Evolutionary conservation across 371 early-diverging fungal species (phyloP).

Genomic region (Chytridium lagenaria): DNA sequence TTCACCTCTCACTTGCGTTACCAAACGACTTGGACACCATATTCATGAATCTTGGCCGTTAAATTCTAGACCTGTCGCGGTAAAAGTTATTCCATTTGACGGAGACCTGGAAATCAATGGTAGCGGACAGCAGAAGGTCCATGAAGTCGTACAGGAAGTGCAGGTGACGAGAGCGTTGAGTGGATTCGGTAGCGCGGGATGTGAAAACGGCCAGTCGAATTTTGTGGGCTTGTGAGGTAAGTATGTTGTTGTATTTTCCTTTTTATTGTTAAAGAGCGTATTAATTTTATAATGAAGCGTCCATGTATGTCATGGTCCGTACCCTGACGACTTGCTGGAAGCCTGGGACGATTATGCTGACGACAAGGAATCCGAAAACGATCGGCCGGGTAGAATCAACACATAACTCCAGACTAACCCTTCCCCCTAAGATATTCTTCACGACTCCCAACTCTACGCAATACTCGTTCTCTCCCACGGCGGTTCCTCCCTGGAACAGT

Average conservation of each 20-base stretch:
- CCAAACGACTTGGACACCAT: not conserved
- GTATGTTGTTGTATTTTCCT: not conserved
- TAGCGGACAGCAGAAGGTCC: slow-evolving; percentile 19
- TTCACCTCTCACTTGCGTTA: slow-evolving; percentile 3
- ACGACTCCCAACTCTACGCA: slow-evolving; percentile 67
- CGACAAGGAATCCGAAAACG: slow-evolving; percentile 69
- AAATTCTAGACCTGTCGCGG: slow-evolving; percentile 22
- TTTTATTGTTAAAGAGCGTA: not conserved
- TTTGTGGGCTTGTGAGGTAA: slow-evolving; percentile 18
- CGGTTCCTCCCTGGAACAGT: slow-evolving; percentile 70
- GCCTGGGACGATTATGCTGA: slow-evolving; percentile 73
- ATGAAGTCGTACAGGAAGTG: slow-evolving; percentile 40
- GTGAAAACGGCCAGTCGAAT: not conserved
- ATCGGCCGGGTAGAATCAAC: slow-evolving; percentile 56
- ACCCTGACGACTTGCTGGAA: slow-evolving; percentile 63
- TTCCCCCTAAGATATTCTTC: slow-evolving; percentile 50
- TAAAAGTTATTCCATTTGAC: slow-evolving; percentile 46
- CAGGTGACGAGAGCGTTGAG: slow-evolving; percentile 31
- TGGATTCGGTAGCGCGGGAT: slow-evolving; percentile 17
- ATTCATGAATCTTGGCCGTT: not conserved
- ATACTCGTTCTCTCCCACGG: slow-evolving; percentile 73
- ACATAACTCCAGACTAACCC: not conserved
- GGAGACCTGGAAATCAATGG: slow-evolving; percentile 14
- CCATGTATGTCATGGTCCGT: slow-evolving; percentile 61
- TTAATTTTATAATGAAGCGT: slow-evolving; percentile 35